Conservation (phyloP, 306 rosid genomes). For the Castanopsis chinensis region DNA sequence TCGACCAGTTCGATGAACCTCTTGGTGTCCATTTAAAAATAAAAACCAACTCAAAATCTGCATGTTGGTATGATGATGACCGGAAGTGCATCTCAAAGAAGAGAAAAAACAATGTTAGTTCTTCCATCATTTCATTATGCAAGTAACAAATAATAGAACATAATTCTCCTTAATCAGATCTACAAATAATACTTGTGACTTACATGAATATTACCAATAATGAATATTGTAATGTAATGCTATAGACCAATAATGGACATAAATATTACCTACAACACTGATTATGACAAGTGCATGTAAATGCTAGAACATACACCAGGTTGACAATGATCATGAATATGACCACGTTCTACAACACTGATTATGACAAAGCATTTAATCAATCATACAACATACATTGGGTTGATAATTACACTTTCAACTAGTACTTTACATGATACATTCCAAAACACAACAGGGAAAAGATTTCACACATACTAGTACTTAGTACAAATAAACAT, state of each 20-base stretch:
- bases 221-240: background rate
- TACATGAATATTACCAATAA: background rate
- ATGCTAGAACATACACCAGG: background rate
- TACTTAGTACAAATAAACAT: too few species aligned
- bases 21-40: conserved; percentile 70
- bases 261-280: too few species aligned
- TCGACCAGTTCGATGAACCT: conserved; percentile 86
- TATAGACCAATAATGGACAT: too few species aligned
- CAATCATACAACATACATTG: too few species aligned
- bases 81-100: conserved; percentile 98
- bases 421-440: too few species aligned
- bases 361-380: too few species aligned
- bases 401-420: too few species aligned
- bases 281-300: too few species aligned
- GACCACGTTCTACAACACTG: background rate
- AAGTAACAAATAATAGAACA: background rate
- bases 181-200: background rate
- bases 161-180: background rate
- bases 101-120: conserved; percentile 95
- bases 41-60: conserved; percentile 76
- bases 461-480: too few species aligned
- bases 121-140: conserved; percentile 31
- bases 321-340: background rate
- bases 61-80: conserved; percentile 78
- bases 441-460: too few species aligned